phyloP scores from a whole-genome alignment of 1,284 basidiomycete genomes.

The Bondarzewia mesenterica region DNA sequence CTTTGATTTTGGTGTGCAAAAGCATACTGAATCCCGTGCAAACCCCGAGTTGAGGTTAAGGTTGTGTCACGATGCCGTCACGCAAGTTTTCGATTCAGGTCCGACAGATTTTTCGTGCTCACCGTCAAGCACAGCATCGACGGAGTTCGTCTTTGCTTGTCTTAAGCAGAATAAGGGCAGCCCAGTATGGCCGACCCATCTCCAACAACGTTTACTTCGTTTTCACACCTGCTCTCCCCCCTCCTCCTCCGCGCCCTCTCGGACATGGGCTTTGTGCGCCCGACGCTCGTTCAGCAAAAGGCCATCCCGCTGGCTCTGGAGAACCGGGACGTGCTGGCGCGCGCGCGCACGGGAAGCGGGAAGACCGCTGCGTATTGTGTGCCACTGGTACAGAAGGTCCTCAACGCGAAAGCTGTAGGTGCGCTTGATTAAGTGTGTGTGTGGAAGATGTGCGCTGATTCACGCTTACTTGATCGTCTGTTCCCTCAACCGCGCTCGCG shows the following conservation, averaged over 20 bases:
- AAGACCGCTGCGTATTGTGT: constrained; percentile 97
- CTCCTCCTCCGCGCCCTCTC: constrained; percentile 75
- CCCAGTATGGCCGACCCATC: not conserved
- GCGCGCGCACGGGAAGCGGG: constrained; percentile 92
- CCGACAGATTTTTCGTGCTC: not conserved
- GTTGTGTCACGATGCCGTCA: not conserved
- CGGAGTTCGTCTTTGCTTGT: too few relatives aligned
- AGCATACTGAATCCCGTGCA: too few relatives aligned
- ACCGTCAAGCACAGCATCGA: not conserved
- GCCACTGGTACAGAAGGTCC: constrained; percentile 84
- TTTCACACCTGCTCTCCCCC: constrained; percentile 69
- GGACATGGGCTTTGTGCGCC: constrained; percentile 74
- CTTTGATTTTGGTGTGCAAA: too few relatives aligned
- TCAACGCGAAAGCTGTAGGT: constrained; percentile 75
- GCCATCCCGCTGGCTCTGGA: constrained; percentile 85
- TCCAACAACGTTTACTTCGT: constrained; percentile 43
- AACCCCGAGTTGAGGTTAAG: not conserved
- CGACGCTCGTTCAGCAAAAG: constrained; percentile 76
- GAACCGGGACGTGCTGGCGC: constrained; percentile 87
- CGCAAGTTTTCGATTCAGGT: too few relatives aligned
- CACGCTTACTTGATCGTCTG: too few relatives aligned
- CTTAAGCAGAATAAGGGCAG: not conserved
- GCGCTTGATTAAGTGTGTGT: constrained; percentile 12
- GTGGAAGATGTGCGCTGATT: not conserved
- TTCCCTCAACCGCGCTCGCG: not conserved